These are phyloP conservation scores for Xylaria sp. DNA, from an alignment of 2,329 filamentous ascomycete genomes.

Conservation along the genomic window DNA sequence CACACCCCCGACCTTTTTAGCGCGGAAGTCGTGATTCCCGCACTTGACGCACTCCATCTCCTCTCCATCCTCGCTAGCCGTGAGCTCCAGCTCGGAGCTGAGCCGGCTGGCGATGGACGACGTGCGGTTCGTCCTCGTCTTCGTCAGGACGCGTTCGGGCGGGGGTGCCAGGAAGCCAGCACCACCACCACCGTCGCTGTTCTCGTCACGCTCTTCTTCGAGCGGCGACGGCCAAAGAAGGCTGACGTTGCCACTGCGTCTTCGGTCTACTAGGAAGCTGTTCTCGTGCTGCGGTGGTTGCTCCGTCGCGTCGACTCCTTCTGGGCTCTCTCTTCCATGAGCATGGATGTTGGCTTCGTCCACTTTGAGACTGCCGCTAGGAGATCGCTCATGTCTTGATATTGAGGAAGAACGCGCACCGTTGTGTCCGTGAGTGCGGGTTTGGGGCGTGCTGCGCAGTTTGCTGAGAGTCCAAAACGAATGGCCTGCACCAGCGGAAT, in stretches of 20 bases:
- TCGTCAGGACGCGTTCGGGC: conserved; percentile 22
- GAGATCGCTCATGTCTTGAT: conserved; percentile 34
- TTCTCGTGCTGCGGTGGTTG: background rate
- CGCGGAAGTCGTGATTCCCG: conserved; percentile 70
- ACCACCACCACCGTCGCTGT: background rate
- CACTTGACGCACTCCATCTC: conserved; percentile 68
- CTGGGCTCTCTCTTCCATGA: conserved; percentile 40
- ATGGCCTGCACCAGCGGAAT: conserved; percentile 55
- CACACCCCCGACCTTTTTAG: conserved; percentile 63
- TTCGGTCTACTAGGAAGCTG: conserved; percentile 30
- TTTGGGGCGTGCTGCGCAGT: conserved; percentile 57
- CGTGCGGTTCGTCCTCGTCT: conserved; percentile 39
- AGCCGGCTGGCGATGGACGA: conserved; percentile 64
- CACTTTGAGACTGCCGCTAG: conserved; percentile 33
- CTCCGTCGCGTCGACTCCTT: conserved; percentile 28
- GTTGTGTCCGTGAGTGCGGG: conserved; percentile 2
- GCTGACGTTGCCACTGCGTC: conserved; percentile 40
- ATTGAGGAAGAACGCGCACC: conserved; percentile 1
- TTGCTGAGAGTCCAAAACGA: conserved; percentile 69
- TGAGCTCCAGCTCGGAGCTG: conserved; percentile 68
- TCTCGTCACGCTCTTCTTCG: conserved; percentile 37
- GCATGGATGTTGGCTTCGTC: conserved; percentile 27
- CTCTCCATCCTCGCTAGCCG: conserved; percentile 56
- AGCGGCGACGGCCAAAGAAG: conserved; percentile 31
- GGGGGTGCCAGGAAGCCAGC: conserved; percentile 30